Evolutionary conservation across 2,329 filamentous ascomycete species (phyloP), one percentile per base, ranked within the genome.

Genomic region (Diaporthe sp.): DNA sequence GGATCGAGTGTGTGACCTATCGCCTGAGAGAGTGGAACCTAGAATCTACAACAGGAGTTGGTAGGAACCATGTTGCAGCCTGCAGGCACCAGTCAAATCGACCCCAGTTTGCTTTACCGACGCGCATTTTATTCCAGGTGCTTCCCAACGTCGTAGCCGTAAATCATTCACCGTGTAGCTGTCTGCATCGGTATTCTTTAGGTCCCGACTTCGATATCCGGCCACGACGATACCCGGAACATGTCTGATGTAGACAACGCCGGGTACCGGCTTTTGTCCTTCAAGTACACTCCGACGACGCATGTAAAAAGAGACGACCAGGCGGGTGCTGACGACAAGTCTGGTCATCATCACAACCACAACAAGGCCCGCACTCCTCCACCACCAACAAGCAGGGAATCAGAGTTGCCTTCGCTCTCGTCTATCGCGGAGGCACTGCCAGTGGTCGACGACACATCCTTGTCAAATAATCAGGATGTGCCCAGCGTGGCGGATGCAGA

Each of bases 201-300:
- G 31, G 37, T 13, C 37, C 37, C 37, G 37, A 31, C 25, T 34
- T 28, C 42, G 4, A 17, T 9, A 49, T n/a, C 44, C 22, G 8
- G 10, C 42, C 22, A n/a, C 13, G 4, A 25, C 9, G 12, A 3
- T 5, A 22, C 12, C 12, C 3, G n/a, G 8, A 31, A 12, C 1
- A 76, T 76, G 75, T 62, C 72, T 28, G 72, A 76, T 37, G 12
- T 31, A 4, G 37, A 76, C 2, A 74, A 31, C 37, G 75, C 75
- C 31, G 73, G 59, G 19, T 76, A 76, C 34, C 72, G 75, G 39
- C 42, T 76, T 28, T 53, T 76, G 58, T 74, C 75, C 7, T 76
- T 76, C 68, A 59, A 69, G 31, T 76, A 76, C 8, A 68, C 46
- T 9, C 74, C 74, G n/a, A 28, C 55, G 3, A 51, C 53, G 25